These are phyloP conservation scores for Termitomyces sp. DNA, from an alignment of 768 basidiomycete genomes.

Conservation along the genomic window DNA sequence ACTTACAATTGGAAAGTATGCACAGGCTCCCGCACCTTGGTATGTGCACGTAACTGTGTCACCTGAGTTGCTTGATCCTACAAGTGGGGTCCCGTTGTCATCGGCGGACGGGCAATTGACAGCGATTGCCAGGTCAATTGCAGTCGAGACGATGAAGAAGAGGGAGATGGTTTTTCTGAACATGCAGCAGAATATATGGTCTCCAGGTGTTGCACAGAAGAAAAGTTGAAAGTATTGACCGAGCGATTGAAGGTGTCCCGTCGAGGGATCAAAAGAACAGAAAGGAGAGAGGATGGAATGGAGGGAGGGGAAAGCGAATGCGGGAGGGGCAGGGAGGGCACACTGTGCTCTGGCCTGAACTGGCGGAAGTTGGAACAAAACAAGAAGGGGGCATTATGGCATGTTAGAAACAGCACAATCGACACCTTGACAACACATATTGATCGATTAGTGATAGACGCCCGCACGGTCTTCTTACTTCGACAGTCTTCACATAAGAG, in stretches of 20 bases:
- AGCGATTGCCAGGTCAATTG: constrained; percentile 1
- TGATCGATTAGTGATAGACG: neutral
- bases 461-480: neutral
- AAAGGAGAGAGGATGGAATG: neutral
- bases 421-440: neutral
- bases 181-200: neutral
- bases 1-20: constrained; percentile 6
- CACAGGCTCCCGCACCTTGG: constrained; percentile 1
- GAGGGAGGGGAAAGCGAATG: neutral
- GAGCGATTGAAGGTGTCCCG: neutral
- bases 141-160: neutral
- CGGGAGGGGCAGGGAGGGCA: neutral
- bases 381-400: neutral
- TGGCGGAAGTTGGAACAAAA: neutral
- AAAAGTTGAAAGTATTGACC: neutral
- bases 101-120: constrained; percentile 6
- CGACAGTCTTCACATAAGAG: neutral
- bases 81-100: constrained; percentile 4
- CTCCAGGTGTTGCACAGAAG: neutral
- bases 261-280: constrained; percentile 2
- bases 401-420: neutral
- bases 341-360: constrained; percentile 3
- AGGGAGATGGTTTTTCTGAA: neutral
- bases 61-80: neutral
- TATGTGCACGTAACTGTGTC: constrained; percentile 8